Conservation (phyloP, 192 early-diverging fungal species). For the Linnemannia exigua region DNA sequence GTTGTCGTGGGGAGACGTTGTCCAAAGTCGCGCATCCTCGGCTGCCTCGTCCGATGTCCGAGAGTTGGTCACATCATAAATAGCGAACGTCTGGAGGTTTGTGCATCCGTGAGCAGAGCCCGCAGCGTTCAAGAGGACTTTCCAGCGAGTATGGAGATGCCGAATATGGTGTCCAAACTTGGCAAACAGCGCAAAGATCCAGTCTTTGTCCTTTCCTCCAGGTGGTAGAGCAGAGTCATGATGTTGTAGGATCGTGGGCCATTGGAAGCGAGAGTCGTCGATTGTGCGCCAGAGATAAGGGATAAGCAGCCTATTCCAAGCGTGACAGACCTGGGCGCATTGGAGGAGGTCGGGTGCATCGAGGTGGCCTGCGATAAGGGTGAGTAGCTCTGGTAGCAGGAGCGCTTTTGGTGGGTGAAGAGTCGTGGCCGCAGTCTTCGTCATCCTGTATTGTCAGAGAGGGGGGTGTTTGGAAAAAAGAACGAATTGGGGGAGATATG, state of each 20-base stretch:
- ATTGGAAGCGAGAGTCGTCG: neutral
- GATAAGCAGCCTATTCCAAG: neutral
- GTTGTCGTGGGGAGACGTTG: neutral
- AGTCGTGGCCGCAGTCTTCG: neutral
- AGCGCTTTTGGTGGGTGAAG: neutral
- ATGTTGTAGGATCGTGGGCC: neutral
- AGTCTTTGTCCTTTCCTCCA: neutral
- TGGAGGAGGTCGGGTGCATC: neutral
- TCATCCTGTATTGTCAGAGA: neutral
- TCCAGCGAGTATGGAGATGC: neutral
- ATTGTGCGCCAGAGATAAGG: neutral
- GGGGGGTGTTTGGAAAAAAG: neutral
- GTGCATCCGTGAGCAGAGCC: neutral
- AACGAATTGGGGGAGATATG: neutral
- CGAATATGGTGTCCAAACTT: neutral
- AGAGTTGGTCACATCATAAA: neutral
- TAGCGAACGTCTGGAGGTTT: neutral
- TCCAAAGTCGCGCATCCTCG: neutral
- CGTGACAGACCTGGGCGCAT: neutral
- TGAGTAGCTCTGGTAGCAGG: neutral
- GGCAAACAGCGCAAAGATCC: neutral
- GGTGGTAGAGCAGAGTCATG: neutral
- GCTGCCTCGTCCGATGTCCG: conserved; percentile 1
- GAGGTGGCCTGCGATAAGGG: neutral
- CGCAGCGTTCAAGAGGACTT: neutral